Percentiles rank a stretch among this genome's conserved stretches.
phyloP scores from a whole-genome alignment of 2,329 filamentous ascomycete genomes.

The Cordyceps cateniannulata region DNA sequence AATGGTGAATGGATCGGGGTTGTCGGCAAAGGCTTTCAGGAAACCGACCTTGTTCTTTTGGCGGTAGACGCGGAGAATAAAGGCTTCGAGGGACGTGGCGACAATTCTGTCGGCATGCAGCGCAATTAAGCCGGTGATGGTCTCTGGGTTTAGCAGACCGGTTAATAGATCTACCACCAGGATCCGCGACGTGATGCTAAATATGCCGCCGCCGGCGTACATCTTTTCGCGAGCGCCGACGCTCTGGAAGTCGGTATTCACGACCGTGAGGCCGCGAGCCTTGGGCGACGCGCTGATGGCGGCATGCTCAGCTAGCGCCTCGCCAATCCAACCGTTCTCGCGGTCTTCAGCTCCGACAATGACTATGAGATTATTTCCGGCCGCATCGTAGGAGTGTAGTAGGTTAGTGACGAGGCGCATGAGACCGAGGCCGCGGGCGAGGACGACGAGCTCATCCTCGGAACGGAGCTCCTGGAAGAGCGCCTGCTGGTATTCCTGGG shows the following conservation, averaged over 20 bases:
- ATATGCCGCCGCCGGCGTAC: constrained; percentile 82
- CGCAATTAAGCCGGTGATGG: constrained; percentile 78
- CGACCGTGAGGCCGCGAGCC: constrained; percentile 78
- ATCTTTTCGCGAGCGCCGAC: constrained; percentile 85
- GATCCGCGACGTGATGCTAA: constrained; percentile 94
- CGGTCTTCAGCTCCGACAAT: constrained; percentile 84
- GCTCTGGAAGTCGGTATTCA: constrained; percentile 91
- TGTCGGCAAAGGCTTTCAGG: constrained; percentile 92
- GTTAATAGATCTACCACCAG: constrained; percentile 89
- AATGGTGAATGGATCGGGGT: constrained; percentile 80
- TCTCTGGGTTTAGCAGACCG: constrained; percentile 71
- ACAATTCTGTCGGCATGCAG: constrained; percentile 83
- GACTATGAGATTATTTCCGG: constrained; percentile 86
- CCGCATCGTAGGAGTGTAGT: constrained; percentile 92
- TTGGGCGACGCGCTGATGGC: constrained; percentile 77
- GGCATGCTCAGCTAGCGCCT: constrained; percentile 91
- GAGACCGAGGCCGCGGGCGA: constrained; percentile 86
- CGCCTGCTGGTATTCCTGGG: constrained; percentile 85
- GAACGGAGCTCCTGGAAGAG: constrained; percentile 84
- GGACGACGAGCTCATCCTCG: constrained; percentile 89
- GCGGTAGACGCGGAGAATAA: constrained; percentile 87
- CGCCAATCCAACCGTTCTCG: constrained; percentile 95
- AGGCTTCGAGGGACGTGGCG: constrained; percentile 86
- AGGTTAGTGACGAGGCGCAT: constrained; percentile 92
- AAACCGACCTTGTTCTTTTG: constrained; percentile 94